Percentiles rank a stretch among this genome's conserved stretches.
Evolutionary conservation across 441 rosid genomes (phyloP).

Genomic region (Dalechampia spathulata): DNA sequence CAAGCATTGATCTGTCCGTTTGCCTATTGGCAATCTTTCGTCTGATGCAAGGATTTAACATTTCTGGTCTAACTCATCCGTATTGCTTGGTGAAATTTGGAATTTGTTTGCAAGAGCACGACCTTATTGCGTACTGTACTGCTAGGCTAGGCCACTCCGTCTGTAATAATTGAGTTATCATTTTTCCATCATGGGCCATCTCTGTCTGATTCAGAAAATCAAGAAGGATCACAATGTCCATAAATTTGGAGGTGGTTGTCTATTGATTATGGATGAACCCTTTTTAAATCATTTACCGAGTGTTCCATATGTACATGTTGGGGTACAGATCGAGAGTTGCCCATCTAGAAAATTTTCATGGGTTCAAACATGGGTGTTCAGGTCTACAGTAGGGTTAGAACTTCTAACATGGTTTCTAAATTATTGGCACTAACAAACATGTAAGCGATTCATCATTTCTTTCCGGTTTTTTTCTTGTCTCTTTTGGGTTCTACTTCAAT

Average conservation of each 20-base stretch:
- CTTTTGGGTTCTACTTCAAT: conserved; percentile 13
- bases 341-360: conserved; percentile 8
- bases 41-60: too few species aligned
- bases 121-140: conserved; percentile 8
- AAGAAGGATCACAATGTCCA: conserved; percentile 18
- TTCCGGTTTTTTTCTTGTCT: conserved; percentile 16
- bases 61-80: too few species aligned
- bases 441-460: conserved; percentile 20
- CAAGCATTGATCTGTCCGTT: too few species aligned
- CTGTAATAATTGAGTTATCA: conserved; percentile 30
- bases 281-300: too few species aligned
- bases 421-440: conserved; percentile 38
- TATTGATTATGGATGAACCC: conserved; percentile 1
- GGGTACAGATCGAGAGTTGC: too few species aligned
- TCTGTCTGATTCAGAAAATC: conserved; percentile 26
- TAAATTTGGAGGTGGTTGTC: conserved; percentile 2
- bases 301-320: too few species aligned
- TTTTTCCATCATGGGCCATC: conserved; percentile 31
- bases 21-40: too few species aligned
- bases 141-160: conserved; percentile 14
- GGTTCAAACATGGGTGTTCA: conserved; percentile 23
- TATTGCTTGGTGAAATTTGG: too few species aligned
- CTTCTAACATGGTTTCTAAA: conserved; percentile 24
- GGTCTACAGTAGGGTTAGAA: conserved; percentile 26
- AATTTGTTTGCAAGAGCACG: background rate